Conservation (phyloP, 805 yeast genomes). For the Nakazawaea populi region DNA sequence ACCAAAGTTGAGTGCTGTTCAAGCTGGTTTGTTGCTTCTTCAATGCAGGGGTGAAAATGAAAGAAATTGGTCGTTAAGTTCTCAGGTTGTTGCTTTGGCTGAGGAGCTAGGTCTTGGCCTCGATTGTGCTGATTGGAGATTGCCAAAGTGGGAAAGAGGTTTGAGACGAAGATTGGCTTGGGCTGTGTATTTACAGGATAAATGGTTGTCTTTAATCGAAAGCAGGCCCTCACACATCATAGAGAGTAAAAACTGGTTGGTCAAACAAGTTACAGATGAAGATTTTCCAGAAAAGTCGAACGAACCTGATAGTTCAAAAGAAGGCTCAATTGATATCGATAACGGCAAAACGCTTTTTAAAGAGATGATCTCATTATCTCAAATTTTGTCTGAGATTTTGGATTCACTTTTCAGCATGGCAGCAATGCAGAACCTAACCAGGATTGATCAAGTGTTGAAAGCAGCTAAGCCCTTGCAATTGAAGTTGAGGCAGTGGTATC, state of each 20-base stretch:
- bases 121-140: slow-evolving; percentile 87
- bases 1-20: slow-evolving; percentile 88
- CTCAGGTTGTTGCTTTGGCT: slow-evolving; percentile 81
- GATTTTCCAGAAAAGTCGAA: slow-evolving; percentile 75
- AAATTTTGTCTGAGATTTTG: slow-evolving; percentile 66
- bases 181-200: slow-evolving; percentile 92
- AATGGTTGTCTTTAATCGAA: slow-evolving; percentile 81
- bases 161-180: slow-evolving; percentile 84
- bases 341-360: slow-evolving; percentile 66
- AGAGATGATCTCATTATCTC: slow-evolving; percentile 59
- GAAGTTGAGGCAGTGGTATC: slow-evolving; percentile 70
- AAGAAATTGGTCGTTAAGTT: slow-evolving; percentile 79
- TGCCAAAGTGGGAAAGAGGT: slow-evolving; percentile 95
- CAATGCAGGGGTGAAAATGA: slow-evolving; percentile 55
- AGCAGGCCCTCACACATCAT: slow-evolving; percentile 80
- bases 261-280: slow-evolving; percentile 57
- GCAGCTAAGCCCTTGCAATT: slow-evolving; percentile 79
- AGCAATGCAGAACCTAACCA: slow-evolving; percentile 49
- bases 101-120: slow-evolving; percentile 89
- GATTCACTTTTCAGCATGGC: slow-evolving; percentile 66
- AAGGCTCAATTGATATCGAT: slow-evolving; percentile 63
- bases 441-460: slow-evolving; percentile 63
- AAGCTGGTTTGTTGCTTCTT: slow-evolving; percentile 75
- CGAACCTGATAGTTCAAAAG: slow-evolving; percentile 29
- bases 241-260: slow-evolving; percentile 74